Evolutionary conservation across 2,329 filamentous ascomycete species (phyloP).

Genomic region (Cordyceps cateniannulata): DNA sequence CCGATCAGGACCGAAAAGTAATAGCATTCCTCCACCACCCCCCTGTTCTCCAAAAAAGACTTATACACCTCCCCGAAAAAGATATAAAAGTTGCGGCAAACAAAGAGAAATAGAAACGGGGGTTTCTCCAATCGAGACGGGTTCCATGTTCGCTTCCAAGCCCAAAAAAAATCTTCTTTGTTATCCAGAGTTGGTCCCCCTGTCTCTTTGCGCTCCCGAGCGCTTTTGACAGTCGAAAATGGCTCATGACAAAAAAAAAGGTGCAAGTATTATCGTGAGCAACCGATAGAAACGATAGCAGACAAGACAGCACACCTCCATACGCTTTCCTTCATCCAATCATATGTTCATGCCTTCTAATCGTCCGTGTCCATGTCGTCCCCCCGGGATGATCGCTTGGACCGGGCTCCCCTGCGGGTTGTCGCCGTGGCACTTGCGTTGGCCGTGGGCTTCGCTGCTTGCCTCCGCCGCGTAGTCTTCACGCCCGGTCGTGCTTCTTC

Average conservation of each 20-base stretch:
- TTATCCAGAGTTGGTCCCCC: neutral
- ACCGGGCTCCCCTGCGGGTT: constrained; percentile 16
- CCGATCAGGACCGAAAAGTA: too few species aligned
- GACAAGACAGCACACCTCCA: neutral
- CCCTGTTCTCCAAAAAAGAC: too few species aligned
- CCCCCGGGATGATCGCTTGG: constrained; percentile 22
- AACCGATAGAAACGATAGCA: neutral
- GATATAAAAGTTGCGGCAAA: too few species aligned
- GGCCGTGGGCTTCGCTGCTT: constrained; percentile 17
- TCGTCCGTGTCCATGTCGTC: constrained; percentile 31
- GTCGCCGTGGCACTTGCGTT: constrained; percentile 22
- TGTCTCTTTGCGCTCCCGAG: too few species aligned
- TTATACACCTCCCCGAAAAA: too few species aligned
- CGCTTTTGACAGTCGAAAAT: too few species aligned
- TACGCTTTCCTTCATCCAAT: neutral
- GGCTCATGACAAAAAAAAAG: neutral
- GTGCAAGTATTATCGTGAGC: neutral
- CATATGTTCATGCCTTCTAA: neutral
- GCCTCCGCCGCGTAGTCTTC: constrained; percentile 17
- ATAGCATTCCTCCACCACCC: too few species aligned
- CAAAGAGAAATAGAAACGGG: too few species aligned
- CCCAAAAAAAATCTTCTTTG: neutral
- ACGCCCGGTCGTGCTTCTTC: constrained; percentile 8
- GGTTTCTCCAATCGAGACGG: too few species aligned
- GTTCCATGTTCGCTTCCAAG: neutral